phyloP scores from a whole-genome alignment of 352 stramenopile species.

The Chrysophaeum taylorii region DNA sequence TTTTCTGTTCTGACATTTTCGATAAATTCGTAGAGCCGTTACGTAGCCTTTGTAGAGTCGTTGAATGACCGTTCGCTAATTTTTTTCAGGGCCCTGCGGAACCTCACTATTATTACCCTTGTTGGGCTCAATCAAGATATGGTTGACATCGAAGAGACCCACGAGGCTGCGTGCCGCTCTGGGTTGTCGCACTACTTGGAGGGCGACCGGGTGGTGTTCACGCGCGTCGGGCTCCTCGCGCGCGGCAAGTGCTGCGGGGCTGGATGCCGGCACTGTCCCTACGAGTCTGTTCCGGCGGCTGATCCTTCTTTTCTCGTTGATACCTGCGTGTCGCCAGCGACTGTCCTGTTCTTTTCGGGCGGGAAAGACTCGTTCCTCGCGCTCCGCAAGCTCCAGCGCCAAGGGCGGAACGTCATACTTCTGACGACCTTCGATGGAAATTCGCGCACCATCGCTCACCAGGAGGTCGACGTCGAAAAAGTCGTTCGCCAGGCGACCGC shows the following conservation, averaged over 20 bases:
- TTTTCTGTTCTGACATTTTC: no score
- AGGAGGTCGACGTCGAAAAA: slow-evolving; percentile 58
- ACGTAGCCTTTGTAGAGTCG: no score
- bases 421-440: slow-evolving; percentile 68
- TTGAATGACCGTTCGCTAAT: no score
- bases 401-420: slow-evolving; percentile 51
- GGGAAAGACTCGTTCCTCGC: slow-evolving; percentile 76
- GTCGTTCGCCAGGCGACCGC: slow-evolving; percentile 59
- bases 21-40: no score
- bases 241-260: slow-evolving; percentile 72
- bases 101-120: no score
- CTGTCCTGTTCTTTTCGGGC: slow-evolving; percentile 70
- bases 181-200: no score
- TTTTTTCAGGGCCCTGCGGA: no score
- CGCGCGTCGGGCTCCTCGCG: slow-evolving; percentile 52
- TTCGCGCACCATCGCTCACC: slow-evolving; percentile 59
- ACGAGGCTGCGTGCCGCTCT: no score
- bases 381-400: slow-evolving; percentile 40
- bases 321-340: slow-evolving; percentile 33
- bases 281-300: slow-evolving; percentile 42
- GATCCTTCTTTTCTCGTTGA: slow-evolving; percentile 17
- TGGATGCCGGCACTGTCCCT: slow-evolving; percentile 74
- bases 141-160: no score
- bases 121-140: no score
- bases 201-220: no score